These are phyloP conservation scores for Trichophyton equinum DNA, from an alignment of 2,329 filamentous ascomycete genomes.

Conservation along the genomic window DNA sequence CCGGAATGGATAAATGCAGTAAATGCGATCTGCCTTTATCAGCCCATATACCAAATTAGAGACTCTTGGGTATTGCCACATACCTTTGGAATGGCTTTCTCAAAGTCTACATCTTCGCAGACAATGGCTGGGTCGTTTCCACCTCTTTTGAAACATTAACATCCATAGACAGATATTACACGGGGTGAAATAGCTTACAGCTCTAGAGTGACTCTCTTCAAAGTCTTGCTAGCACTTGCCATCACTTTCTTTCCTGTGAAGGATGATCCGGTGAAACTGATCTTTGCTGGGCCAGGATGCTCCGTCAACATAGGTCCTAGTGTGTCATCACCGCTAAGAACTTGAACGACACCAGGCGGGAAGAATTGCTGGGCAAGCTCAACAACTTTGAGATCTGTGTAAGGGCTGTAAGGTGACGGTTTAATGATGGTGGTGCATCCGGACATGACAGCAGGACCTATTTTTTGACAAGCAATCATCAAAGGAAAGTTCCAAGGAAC, in stretches of 20 bases:
- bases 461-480: constrained; percentile 37
- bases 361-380: constrained; percentile 40
- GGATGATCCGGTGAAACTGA: constrained; percentile 47
- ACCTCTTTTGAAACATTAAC: constrained; percentile 21
- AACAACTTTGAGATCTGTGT: constrained; percentile 39
- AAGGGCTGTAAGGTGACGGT: constrained; percentile 44
- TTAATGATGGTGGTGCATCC: constrained; percentile 47
- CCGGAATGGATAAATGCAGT: constrained; percentile 43
- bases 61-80: neutral
- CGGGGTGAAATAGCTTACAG: constrained; percentile 14
- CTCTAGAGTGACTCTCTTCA: constrained; percentile 44
- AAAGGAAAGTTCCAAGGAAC: constrained; percentile 48
- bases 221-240: constrained; percentile 37
- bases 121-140: constrained; percentile 46
- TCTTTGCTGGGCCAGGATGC: constrained; percentile 45
- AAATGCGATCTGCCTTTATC: constrained; percentile 28
- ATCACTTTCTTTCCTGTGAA: constrained; percentile 40
- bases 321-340: constrained; percentile 42
- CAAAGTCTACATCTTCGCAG: constrained; percentile 42
- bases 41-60: neutral
- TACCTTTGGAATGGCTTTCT: constrained; percentile 31
- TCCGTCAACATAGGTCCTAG: constrained; percentile 43
- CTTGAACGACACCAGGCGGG: constrained; percentile 46
- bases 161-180: neutral
- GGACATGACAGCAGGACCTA: constrained; percentile 38